These are phyloP conservation scores for Hamamelis virginiana DNA, from an alignment of 164 flowering plant species.

Conservation along the genomic window DNA sequence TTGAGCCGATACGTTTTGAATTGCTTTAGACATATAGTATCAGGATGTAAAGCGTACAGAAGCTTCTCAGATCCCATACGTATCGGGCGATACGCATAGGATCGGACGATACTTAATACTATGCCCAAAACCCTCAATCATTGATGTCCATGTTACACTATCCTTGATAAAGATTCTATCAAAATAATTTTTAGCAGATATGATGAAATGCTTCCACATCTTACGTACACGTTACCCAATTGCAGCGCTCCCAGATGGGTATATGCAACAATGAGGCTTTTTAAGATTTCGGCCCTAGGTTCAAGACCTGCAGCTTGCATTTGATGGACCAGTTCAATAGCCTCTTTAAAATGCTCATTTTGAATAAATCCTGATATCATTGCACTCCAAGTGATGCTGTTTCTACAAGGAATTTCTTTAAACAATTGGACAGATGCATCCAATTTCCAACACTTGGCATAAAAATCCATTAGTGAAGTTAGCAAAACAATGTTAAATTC, in stretches of 20 bases:
- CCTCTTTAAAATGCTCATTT: slow-evolving; percentile 43
- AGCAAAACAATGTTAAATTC: too few relatives aligned
- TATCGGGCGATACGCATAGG: too few relatives aligned
- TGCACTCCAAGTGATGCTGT: slow-evolving; percentile 36
- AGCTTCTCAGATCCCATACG: too few relatives aligned
- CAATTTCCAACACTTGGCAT: slow-evolving; percentile 43
- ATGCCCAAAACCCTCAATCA: slow-evolving; percentile 59
- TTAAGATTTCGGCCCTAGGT: slow-evolving; percentile 26
- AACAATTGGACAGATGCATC: slow-evolving; percentile 32
- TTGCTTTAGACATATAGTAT: too few relatives aligned
- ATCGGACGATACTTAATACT: too few relatives aligned
- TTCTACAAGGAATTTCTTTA: slow-evolving; percentile 28
- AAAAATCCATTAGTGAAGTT: slow-evolving; percentile 45
- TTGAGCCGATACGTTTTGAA: too few relatives aligned
- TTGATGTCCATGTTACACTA: slow-evolving; percentile 56
- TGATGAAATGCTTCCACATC: slow-evolving; percentile 51
- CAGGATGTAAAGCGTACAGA: too few relatives aligned
- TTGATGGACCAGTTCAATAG: slow-evolving; percentile 34
- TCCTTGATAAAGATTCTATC: slow-evolving; percentile 40
- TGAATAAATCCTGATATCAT: slow-evolving; percentile 50
- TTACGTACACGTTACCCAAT: slow-evolving; percentile 56
- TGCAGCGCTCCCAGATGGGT: slow-evolving; percentile 38
- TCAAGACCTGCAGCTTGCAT: slow-evolving; percentile 29
- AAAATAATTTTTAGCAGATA: slow-evolving; percentile 44
- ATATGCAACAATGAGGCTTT: slow-evolving; percentile 33